These are phyloP conservation scores for Conticribra weissflogii DNA, from an alignment of 108 stramenopile genomes.

Conservation along the genomic window DNA sequence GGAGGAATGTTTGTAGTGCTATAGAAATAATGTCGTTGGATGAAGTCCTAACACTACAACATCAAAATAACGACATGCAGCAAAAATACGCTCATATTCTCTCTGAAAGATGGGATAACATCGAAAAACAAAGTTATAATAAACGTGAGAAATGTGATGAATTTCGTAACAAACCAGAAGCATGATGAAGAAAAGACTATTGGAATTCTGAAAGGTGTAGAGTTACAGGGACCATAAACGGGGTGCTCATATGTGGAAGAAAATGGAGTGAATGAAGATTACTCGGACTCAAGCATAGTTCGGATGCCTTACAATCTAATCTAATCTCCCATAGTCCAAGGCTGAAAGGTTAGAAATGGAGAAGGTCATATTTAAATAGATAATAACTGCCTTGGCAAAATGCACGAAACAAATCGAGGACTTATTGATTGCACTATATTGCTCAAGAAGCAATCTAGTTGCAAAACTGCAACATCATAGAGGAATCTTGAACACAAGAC, in stretches of 20 bases:
- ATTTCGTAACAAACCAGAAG: conserved; percentile 15
- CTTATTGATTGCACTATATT: conserved; percentile 3
- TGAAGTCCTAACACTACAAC: background rate
- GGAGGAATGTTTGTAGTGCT: background rate
- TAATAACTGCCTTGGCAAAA: background rate
- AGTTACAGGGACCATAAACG: too few species aligned
- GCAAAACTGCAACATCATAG: conserved; percentile 2
- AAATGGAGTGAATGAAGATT: conserved; percentile 14
- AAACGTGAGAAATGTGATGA: conserved; percentile 3
- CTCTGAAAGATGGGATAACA: conserved; percentile 1
- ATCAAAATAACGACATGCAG: background rate
- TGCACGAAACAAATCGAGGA: background rate
- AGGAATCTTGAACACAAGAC: conserved; percentile 13
- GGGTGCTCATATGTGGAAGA: conserved; percentile 17
- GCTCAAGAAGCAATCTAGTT: background rate
- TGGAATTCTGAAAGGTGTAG: background rate
- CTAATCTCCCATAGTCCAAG: conserved; percentile 13
- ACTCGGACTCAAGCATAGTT: conserved; percentile 14
- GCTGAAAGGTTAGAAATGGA: conserved; percentile 17
- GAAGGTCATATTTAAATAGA: conserved; percentile 1
- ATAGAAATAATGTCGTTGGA: background rate
- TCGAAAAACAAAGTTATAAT: conserved; percentile 3
- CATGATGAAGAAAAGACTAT: conserved; percentile 3
- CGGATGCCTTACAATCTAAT: conserved; percentile 1
- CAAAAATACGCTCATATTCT: background rate